phyloP scores from a whole-genome alignment of 2,329 filamentous ascomycete species.

The Xylariaceae sp. region DNA sequence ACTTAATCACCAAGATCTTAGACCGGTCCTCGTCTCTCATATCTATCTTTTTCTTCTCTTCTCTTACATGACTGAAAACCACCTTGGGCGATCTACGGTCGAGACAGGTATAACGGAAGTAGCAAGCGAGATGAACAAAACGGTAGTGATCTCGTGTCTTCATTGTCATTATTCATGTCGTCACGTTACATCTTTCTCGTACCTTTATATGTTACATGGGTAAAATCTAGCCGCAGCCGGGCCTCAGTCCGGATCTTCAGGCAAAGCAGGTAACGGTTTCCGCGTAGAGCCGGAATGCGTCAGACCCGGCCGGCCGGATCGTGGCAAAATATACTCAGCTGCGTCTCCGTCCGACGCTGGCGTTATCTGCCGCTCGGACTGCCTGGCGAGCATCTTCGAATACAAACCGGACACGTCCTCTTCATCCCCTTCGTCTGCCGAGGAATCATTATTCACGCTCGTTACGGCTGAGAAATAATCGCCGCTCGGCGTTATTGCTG shows the following conservation, averaged over 20 bases:
- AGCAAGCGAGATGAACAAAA: too few relatives aligned
- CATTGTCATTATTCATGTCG: slow-evolving; percentile 5
- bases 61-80: too few relatives aligned
- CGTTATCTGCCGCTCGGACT: slow-evolving; percentile 30
- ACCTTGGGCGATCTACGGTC: too few relatives aligned
- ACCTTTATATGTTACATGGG: not conserved
- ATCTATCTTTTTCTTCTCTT: too few relatives aligned
- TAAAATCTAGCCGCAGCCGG: not conserved
- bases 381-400: slow-evolving; percentile 24
- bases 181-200: slow-evolving; percentile 10
- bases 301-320: slow-evolving; percentile 21
- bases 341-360: slow-evolving; percentile 24
- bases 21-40: too few relatives aligned
- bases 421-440: not conserved
- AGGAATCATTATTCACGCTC: slow-evolving; percentile 16
- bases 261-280: slow-evolving; percentile 44
- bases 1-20: too few relatives aligned
- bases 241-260: slow-evolving; percentile 35
- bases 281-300: slow-evolving; percentile 29
- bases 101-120: too few relatives aligned
- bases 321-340: slow-evolving; percentile 15
- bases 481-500: slow-evolving; percentile 24
- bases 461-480: slow-evolving; percentile 28
- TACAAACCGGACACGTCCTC: slow-evolving; percentile 15
- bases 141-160: not conserved